Evolutionary conservation across 2,329 filamentous ascomycete species (phyloP), one percentile per base, ranked within the genome.

Genomic region (Aspergillus novoparasiticus): DNA sequence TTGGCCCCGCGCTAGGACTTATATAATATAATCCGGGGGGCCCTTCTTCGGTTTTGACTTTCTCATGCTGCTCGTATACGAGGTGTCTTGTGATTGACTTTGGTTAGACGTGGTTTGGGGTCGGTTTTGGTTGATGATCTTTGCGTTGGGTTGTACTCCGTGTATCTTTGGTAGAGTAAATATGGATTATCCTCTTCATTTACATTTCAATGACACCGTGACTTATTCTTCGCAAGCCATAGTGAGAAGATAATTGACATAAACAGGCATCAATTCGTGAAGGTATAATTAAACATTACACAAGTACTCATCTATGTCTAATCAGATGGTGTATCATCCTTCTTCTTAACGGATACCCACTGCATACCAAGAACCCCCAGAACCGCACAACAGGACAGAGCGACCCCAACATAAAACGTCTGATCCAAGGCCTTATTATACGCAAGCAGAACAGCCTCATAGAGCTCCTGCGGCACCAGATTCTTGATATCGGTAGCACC

Each of bases 381-480:
- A 36, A 60, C 48, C 50, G 39, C 60, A n/a, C 62, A 41, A 43
- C 62, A 64, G 4, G 60, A 59, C 56, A 66, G 39, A 2, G 32
- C 66, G 1, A 68, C 48, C 6, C 55, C 62, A 16, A 66, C 62
- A 57, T 66, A 68, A 19, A 66, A 68, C 4, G 64, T 62, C 39
- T 63, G 50, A 34, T 59, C 57, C 23, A 68, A 41, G 9, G 66
- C 57, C 16, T 60, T 60, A 30, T 64, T 68, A 50, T 68, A 68
- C 6, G 62, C 66, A 50, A 58, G 21, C 45, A 63, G 23, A 8
- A 68, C 66, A n/a, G 6, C 43, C 4, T 36, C 39, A 12, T 59
- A 64, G 6, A 54, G 48, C 11, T 21, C 43, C 1, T 45, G 36
- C 3, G 57, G 53, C 14, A 63, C 64, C 6, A 54, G 6, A 1